Evolutionary conservation across 306 rosid genomes (phyloP).

Genomic region (Hippophae gyantsensis): DNA sequence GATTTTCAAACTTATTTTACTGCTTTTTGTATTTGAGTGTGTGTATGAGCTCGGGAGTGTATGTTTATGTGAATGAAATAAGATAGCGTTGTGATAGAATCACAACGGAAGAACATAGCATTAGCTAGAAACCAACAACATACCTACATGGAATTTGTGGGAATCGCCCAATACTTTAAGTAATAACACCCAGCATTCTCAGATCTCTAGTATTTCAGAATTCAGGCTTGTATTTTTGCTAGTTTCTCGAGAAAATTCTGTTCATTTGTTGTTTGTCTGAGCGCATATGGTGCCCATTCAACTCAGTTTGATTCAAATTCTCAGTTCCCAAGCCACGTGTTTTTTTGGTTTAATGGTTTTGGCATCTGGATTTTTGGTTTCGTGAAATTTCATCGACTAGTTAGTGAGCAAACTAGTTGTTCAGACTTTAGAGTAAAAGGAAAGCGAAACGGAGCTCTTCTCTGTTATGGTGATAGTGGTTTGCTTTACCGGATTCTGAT

Average conservation of each 20-base stretch:
- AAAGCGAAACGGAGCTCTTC: conserved; percentile 9
- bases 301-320: conserved; percentile 38
- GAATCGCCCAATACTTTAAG: conserved; percentile 32
- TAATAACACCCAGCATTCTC: conserved; percentile 33
- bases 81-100: conserved; percentile 35
- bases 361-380: conserved; percentile 34
- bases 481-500: conserved; percentile 36
- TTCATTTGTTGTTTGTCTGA: conserved; percentile 26
- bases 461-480: conserved; percentile 22
- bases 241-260: conserved; percentile 38
- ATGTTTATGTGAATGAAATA: conserved; percentile 24
- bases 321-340: conserved; percentile 26
- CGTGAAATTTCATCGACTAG: conserved; percentile 16
- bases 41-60: conserved; percentile 3
- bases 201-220: conserved; percentile 82
- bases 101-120: conserved; percentile 25
- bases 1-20: conserved; percentile 22
- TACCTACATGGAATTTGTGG: conserved; percentile 41
- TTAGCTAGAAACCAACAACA: conserved; percentile 13
- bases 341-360: conserved; percentile 20
- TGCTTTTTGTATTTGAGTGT: background rate
- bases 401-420: conserved; percentile 13
- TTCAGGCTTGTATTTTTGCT: conserved; percentile 17
- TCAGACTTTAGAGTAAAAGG: background rate
- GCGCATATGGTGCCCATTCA: conserved; percentile 22